Base-by-base conservation (phyloP, 1,139 yeast species). In the Maudiozyma humilis region DNA sequence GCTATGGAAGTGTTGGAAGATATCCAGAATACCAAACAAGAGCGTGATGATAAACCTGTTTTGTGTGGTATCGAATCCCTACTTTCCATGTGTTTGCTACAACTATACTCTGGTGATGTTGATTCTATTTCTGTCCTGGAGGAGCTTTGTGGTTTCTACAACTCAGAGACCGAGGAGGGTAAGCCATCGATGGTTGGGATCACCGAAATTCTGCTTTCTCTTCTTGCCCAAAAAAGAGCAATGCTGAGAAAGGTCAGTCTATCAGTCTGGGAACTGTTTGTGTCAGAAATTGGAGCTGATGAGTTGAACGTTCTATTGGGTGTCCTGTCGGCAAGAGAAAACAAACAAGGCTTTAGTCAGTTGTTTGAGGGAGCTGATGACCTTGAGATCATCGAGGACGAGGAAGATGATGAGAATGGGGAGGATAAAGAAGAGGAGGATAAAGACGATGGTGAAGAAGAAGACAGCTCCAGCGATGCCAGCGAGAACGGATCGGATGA, bases 381-480 rank as follows among this genome's bases (percentile, higher is more conserved):
- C 29, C 69, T 60, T 32, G 74, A 85, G 84, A 65, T 87, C 84
- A 61, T 67, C 12, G 85, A 77, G 20, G 87, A 78, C 33, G 86
- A 79, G 32, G 95, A 85, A 51, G 95, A 85, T 53, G 75, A 86
- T 56, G 78, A 88, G 45, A 96, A 89, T 60, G 82, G 25, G 14
- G 44, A 41, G 3, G 38, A 37, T 20, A 12, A 39, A n/a, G 36
- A 36, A 8, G 12, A 23, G 10, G 15, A 19, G 12, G 30, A 23
- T 17, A 62, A 59, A 4, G 60, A 55, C 3, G 57, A 51, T 4
- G 37, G 82, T 16, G 38, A 35, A 35, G 36, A 82, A 14, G 20
- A 34, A 17, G 55, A 27, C 3, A 41, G 44, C 2, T 41, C 32
- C 10, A 36, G 40, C 16, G 30, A 20, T 23, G 40, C 19, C 2